Base-by-base conservation (phyloP, 352 stramenopile genomes). In the Phytophthora cryptogea region DNA sequence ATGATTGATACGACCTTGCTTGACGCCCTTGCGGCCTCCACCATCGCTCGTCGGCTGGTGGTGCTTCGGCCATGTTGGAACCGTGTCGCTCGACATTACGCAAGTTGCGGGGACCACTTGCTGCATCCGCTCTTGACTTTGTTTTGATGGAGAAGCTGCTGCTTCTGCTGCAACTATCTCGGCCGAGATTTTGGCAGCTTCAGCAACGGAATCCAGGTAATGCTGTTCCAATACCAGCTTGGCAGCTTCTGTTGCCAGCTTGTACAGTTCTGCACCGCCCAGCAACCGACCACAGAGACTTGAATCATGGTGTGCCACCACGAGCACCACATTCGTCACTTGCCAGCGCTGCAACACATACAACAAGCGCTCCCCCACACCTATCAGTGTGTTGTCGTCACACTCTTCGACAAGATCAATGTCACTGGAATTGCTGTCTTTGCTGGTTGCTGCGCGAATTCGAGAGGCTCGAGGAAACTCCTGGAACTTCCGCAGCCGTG, bases 331-430 rank as follows among this genome's bases (percentile, higher is more conserved):
- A 54, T 90, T 92, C 41, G 80, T 74, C 7, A 94, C 80, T 39
- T 94, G 77, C 88, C 88, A 94, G 40, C 80, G 76, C 58, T 89
- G 78, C 44, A 96, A 66, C n/a, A 94, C 41, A 44, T 94, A 83
- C 39, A 95, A 59, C 49, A 95, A 53, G 14, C 86, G 83, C 32
- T 91, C 83, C 20, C 85, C 84, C 5, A 87, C 76, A 8, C 81
- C 81, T 10, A 67, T 46, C 20, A 88, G 67, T 1, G 55, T 65
- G 57, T 82, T 69, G 50, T 94, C 78, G 1, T 83, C 68, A 54
- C 78, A 78, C 20, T 78, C 75, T 26, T 93, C 80, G 23, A 67
- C 55, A 16, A 91, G 50, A 35, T 84, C 54, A 2, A 79, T 49
- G 2, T 8, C 43, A 26, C 31, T 50, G 5, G 45, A 14, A n/a